These are phyloP conservation scores for Globomyces pollinis-pini DNA, from an alignment of 192 early-diverging fungal genomes.

Conservation along the genomic window DNA sequence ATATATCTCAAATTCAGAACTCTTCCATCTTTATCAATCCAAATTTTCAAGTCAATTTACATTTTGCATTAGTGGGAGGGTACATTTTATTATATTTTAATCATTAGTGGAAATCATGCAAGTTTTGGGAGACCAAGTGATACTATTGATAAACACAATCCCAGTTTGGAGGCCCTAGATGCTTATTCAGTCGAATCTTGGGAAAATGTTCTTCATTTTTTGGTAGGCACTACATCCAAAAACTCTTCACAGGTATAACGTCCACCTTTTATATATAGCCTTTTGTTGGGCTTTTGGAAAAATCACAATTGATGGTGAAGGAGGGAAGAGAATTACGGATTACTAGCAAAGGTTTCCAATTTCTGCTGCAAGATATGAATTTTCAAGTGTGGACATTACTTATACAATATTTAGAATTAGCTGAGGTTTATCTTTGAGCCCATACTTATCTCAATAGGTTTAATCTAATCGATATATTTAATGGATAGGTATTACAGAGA, in stretches of 20 bases:
- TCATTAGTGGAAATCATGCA: conserved; percentile 71
- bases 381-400: conserved; percentile 95
- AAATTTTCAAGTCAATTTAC: conserved; percentile 31
- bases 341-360: conserved; percentile 96
- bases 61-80: conserved; percentile 42
- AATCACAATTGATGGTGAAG: conserved; percentile 66
- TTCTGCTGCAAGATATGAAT: conserved; percentile 85
- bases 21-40: conserved; percentile 34
- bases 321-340: conserved; percentile 51
- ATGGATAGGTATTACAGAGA: too few relatives aligned
- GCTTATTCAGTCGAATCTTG: conserved; percentile 73
- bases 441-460: too few relatives aligned
- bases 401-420: conserved; percentile 84
- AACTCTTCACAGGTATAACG: conserved; percentile 41
- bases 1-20: conserved; percentile 55
- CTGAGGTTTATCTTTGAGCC: conserved; percentile 42
- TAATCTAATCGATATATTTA: too few relatives aligned
- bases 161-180: conserved; percentile 68
- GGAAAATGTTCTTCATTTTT: conserved; percentile 89
- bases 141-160: conserved; percentile 46
- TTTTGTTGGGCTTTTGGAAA: conserved; percentile 65
- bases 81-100: conserved; percentile 1
- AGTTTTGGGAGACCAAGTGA: conserved; percentile 75
- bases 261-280: conserved; percentile 2
- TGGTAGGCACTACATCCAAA: conserved; percentile 76